Base-by-base conservation (phyloP, 1,284 basidiomycete genomes). In the Cryptococcus sp. region DNA sequence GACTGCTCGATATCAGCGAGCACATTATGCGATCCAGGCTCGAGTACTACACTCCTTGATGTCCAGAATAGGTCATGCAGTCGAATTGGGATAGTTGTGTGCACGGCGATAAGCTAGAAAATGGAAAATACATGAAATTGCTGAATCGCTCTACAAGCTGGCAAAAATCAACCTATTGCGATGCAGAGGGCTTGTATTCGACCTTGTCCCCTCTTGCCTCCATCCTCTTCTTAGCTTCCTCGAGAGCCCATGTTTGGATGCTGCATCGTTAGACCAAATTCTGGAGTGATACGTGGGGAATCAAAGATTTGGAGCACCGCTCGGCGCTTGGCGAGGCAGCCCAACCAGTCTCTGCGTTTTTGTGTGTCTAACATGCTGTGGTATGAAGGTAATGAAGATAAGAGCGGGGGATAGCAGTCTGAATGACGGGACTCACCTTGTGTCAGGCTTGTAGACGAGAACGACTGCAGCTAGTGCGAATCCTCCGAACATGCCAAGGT, bases 401-500 rank as follows among this genome's bases (percentile, higher is more conserved):
- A 21, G 48, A 28, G 42, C n/a, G 24, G 28, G 28, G 46, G 14
- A 14, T 44, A 14, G n/a, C n/a, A n/a, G n/a, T n/a, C n/a, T n/a
- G n/a, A n/a, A n/a, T n/a, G n/a, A 37, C 4, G 44, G 39, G 43
- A 16, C 86, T 62, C 67, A 92, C 92, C 86, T 92, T 18, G 88
- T 93, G 72, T 97, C 91, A 5, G 94, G 93, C 79, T 96, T 96
- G 81, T 93, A 97, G 76, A 90, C 88, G 44, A 91, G 76, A 65
- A 90, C 76, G 43, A 94, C 82, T 7, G 80, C 77, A 28, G 85
- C 88, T 54, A 91, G 78, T 5, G 79, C 83, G 82, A 97, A 87
- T 13, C 85, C 81, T 42, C 92, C 93, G 68, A 88, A 91, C 85
- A 97, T 90, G 25, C 91, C 91, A 64, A 84, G 74, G 72, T 90